phyloP scores from a whole-genome alignment of 2,329 filamentous ascomycete species.

The Alternaria angustiovoidea region DNA sequence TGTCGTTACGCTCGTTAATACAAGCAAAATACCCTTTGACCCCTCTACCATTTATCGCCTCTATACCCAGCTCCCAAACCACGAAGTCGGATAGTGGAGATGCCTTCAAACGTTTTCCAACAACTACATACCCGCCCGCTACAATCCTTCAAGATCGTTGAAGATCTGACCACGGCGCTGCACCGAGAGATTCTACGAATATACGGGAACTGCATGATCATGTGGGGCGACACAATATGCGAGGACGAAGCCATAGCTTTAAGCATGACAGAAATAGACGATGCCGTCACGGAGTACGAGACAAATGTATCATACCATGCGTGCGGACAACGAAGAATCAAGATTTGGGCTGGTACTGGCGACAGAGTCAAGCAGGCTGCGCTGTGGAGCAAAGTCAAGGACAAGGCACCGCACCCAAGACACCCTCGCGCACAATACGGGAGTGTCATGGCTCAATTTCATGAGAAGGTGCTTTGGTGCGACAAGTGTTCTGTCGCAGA shows the following conservation, averaged over 20 bases:
- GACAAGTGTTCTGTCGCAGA: not conserved
- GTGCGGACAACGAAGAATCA: not conserved
- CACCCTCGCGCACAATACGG: not conserved
- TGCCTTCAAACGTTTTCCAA: not conserved
- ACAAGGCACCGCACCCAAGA: not conserved
- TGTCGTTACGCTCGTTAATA: not conserved
- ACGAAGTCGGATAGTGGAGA: not conserved
- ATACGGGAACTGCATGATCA: not conserved
- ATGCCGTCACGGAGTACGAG: not conserved
- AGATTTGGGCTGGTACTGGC: not conserved
- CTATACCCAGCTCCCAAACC: not conserved
- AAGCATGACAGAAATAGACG: not conserved
- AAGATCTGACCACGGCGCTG: not conserved
- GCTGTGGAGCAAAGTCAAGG: not conserved
- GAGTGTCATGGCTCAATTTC: not conserved
- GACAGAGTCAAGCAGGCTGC: not conserved
- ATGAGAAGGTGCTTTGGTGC: not conserved
- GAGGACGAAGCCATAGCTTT: not conserved
- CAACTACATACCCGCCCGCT: not conserved
- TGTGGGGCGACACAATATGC: not conserved
- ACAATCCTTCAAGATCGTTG: not conserved
- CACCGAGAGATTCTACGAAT: not conserved
- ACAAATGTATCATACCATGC: not conserved
- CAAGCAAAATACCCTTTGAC: not conserved
- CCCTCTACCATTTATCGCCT: not conserved